Base-by-base conservation (phyloP, 192 early-diverging fungal species). In the Mortierella hygrophila region DNA sequence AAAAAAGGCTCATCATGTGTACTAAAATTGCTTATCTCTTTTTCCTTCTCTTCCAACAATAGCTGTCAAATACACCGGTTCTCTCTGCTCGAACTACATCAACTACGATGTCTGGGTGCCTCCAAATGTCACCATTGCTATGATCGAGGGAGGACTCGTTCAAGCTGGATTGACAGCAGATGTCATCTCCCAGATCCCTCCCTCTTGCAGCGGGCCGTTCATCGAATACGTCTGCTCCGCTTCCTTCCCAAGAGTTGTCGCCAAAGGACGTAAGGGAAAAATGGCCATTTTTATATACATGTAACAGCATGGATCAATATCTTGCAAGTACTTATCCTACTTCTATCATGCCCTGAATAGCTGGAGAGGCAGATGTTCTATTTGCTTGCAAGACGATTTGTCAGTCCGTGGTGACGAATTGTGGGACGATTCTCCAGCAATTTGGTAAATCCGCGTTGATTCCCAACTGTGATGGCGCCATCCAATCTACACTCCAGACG, bases 371-470 rank as follows among this genome's bases (percentile, higher is more conserved):
- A 8, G 37, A 77, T 55, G 83, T 85, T 65, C 57, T 23, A 15
- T 85, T 85, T n/a, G 74, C 75, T 0, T 85, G 83, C 75, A 79
- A 85, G 78, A 77, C 83, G 9, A 77, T 74, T 15, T 85, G 83
- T 18, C 55, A 85, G 21, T 10, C 74, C 6, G 70, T 75, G 4
- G 70, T 55, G 9, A 32, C 49, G 2, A 44, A 77, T 20, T 85
- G 83, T 29, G 3, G 26, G 5, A 0, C 13, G 9, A 26, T 76
- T 9, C 52, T 85, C 21, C 76, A 21, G 10, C 3, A 3, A 6
- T 70, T 20, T 68, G 78, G 83, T 32, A 80, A 65, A 26, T 32
- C 46, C 26, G n/a, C 6, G 13, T 4, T 73, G 5, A 41, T 77
- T 11, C 78, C 78, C 13, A 7, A 85, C 21, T 85, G 83, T 46